Evolutionary conservation across 179 eudicot genomes (phyloP).

Genomic region (Heliamphora ciliata): DNA sequence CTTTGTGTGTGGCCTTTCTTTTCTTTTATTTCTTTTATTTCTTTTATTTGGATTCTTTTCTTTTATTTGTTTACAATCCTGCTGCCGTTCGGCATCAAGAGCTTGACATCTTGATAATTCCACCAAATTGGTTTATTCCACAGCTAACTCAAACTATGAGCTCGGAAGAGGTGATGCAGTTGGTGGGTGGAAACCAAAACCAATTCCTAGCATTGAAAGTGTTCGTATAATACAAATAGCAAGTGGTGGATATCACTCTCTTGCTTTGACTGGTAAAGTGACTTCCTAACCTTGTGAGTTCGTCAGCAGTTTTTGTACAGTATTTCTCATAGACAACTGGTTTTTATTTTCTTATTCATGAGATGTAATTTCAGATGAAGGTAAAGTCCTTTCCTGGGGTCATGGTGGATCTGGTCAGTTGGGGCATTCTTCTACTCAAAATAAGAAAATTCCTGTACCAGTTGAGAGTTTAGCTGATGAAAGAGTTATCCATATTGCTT

Average conservation of each 20-base stretch:
- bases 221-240: constrained; percentile 66
- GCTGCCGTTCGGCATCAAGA: neutral
- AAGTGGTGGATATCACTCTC: constrained; percentile 89
- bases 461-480: constrained; percentile 67
- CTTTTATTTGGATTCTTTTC: no score
- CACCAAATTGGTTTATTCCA: constrained; percentile 9
- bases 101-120: neutral
- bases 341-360: constrained; percentile 6
- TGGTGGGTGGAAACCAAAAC: constrained; percentile 86
- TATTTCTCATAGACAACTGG: neutral
- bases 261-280: constrained; percentile 71
- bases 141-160: constrained; percentile 94
- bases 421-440: constrained; percentile 72
- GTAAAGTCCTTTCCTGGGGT: constrained; percentile 91
- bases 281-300: constrained; percentile 15
- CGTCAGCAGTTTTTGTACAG: neutral
- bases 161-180: constrained; percentile 86
- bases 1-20: no score
- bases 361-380: constrained; percentile 44
- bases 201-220: constrained; percentile 53
- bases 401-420: constrained; percentile 93
- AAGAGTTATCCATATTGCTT: constrained; percentile 59
- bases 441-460: constrained; percentile 51
- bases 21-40: no score
- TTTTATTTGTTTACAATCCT: no score